phyloP scores from a whole-genome alignment of 2,329 filamentous ascomycete species.

The Paraphaeosphaeria sporulosa region DNA sequence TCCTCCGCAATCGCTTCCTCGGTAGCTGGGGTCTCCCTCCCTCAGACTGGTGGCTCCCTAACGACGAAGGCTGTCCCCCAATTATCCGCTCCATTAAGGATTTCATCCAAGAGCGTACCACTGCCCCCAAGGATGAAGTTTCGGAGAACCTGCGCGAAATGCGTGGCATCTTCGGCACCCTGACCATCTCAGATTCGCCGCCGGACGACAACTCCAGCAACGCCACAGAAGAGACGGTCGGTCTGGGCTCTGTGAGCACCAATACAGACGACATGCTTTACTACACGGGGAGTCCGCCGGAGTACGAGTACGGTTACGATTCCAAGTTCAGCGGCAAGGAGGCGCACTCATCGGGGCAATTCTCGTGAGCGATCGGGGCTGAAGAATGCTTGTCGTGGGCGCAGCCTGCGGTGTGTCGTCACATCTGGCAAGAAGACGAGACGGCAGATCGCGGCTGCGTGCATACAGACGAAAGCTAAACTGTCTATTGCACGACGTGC shows the following conservation, averaged over 20 bases:
- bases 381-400: constrained; percentile 1
- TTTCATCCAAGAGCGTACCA: constrained; percentile 80
- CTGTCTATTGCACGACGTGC: constrained; percentile 29
- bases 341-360: constrained; percentile 24
- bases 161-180: constrained; percentile 68
- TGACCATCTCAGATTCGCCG: constrained; percentile 49
- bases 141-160: constrained; percentile 76
- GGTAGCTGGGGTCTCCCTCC: constrained; percentile 77
- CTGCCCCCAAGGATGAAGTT: constrained; percentile 55
- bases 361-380: constrained; percentile 22
- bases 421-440: constrained; percentile 18
- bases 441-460: constrained; percentile 13
- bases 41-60: constrained; percentile 86
- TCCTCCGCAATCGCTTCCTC: constrained; percentile 77
- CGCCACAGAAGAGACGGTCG: constrained; percentile 31
- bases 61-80: constrained; percentile 76
- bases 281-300: constrained; percentile 35
- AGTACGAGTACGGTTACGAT: constrained; percentile 35
- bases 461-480: constrained; percentile 21
- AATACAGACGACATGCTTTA: constrained; percentile 28
- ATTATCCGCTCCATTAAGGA: constrained; percentile 79
- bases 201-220: constrained; percentile 36
- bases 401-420: background rate
- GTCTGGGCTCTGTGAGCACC: constrained; percentile 15
- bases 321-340: constrained; percentile 29